Evolutionary conservation across 441 rosid species (phyloP).

Genomic region (Arabidopsis lyrata): DNA sequence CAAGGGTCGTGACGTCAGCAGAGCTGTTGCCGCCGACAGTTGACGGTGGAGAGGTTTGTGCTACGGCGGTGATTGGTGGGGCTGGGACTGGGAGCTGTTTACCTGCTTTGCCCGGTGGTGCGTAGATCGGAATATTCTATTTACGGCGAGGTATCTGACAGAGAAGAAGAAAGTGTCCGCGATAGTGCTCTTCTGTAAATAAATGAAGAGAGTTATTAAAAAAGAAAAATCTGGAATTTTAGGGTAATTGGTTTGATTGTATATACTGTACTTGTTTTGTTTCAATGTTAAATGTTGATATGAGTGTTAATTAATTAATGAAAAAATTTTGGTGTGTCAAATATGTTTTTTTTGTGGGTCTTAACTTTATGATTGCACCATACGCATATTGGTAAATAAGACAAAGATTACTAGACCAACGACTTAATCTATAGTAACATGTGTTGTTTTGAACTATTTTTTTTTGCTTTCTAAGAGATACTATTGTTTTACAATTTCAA

Average conservation of each 20-base stretch:
- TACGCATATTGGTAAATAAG: too few species aligned
- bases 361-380: too few species aligned
- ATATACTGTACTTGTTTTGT: neutral
- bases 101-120: slow-evolving; percentile 40
- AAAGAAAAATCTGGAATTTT: too few species aligned
- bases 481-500: too few species aligned
- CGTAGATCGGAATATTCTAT: slow-evolving; percentile 30
- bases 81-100: slow-evolving; percentile 27
- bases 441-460: too few species aligned
- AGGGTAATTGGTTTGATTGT: slow-evolving; percentile 7
- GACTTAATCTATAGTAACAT: too few species aligned
- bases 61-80: slow-evolving; percentile 38
- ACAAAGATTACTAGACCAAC: too few species aligned
- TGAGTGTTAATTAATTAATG: neutral
- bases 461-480: too few species aligned
- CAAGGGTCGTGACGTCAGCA: slow-evolving; percentile 55
- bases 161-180: neutral
- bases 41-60: slow-evolving; percentile 33
- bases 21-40: slow-evolving; percentile 34
- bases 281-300: neutral
- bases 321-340: slow-evolving; percentile 11
- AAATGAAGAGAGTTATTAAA: too few species aligned
- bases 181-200: neutral
- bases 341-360: neutral
- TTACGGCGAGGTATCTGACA: slow-evolving; percentile 15